Base-by-base conservation (phyloP, 139 green algal genomes). In the Zygnema cylindricum region DNA sequence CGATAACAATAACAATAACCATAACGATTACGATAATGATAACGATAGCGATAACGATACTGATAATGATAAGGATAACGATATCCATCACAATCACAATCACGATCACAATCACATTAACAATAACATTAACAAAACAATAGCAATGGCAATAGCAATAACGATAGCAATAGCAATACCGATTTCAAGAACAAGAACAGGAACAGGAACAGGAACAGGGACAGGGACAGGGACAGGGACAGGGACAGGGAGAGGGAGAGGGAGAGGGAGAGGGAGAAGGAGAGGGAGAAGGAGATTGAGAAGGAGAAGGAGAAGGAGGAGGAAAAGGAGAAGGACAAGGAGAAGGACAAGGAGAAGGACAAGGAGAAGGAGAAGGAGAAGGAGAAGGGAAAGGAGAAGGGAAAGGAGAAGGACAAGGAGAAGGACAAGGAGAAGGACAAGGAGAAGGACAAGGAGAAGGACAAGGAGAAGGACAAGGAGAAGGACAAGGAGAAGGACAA, bases 351-450 rank as follows among this genome's bases (percentile, higher is more conserved):
- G 38, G 71, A 41, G 38, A 79, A 16, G 3, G 38, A 79, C 11
- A 79, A 16, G 16, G 71, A 79, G 71, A 11, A 79, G 38, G 71
- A 41, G 38, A 79, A 16, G 3, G 38, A 79, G 71, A 79, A 16
- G 16, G 71, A 41, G 71, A 79, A 16, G 21, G 71, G 21, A 16
- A 79, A 16, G 16, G 71, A 79, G 71, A 54, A 25, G 69, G 76
- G n/a, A 16, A 63, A 16, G 16, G 49, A 16, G 16, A 16, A 16
- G 49, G 49, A 63, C 7, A 63, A 16, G 16, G 49, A 63, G 49
- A 63, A 16, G 16, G 49, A 16, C 7, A 63, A 16, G 16, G 49
- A 63, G 49, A 63, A 16, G 16, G 49, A 63, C 7, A 16, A 63
- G 49, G 49, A 63, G 49, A 63, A 16, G 16, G 49, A 63, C 7